Percentiles rank a stretch among this genome's conserved stretches.
phyloP scores from a whole-genome alignment of 1,284 basidiomycete species.

The Vanrija pseudolonga region DNA sequence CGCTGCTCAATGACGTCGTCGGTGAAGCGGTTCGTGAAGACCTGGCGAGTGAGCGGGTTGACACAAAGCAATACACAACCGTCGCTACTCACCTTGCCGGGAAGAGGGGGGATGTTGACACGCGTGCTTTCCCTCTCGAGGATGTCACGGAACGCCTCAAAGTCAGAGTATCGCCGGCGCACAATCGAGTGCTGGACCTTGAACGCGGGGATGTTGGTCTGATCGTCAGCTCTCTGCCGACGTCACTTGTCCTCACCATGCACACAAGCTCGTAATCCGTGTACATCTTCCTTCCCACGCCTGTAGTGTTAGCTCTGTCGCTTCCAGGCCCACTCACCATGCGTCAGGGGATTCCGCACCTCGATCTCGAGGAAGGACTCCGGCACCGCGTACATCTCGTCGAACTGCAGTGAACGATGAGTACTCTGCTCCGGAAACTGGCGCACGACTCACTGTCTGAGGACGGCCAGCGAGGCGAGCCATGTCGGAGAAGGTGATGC shows the following conservation, averaged over 20 bases:
- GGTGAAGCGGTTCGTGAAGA: constrained; percentile 93
- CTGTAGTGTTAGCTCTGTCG: constrained; percentile 50
- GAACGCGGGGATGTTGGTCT: constrained; percentile 99
- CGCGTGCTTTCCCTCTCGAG: constrained; percentile 94
- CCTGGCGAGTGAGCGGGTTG: constrained; percentile 35
- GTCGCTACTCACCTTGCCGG: constrained; percentile 77
- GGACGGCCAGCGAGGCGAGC: constrained; percentile 62
- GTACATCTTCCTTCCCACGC: constrained; percentile 95
- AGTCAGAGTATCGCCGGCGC: constrained; percentile 93
- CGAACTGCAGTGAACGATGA: constrained; percentile 59
- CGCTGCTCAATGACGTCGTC: constrained; percentile 94
- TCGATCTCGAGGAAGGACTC: constrained; percentile 99
- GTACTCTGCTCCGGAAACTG: background rate
- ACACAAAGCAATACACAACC: background rate
- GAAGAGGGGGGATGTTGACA: constrained; percentile 94
- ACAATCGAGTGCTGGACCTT: constrained; percentile 93
- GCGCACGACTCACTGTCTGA: constrained; percentile 65
- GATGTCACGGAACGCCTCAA: constrained; percentile 97
- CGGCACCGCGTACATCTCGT: constrained; percentile 96
- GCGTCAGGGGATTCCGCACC: constrained; percentile 92
- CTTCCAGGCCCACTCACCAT: constrained; percentile 60
- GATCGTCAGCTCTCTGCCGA: constrained; percentile 5
- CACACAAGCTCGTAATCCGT: constrained; percentile 99
- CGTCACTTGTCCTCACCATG: constrained; percentile 60
- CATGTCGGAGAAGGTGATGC: constrained; percentile 65